Evolutionary conservation across 768 basidiomycete genomes (phyloP).

Genomic region (Pleurotus sapidus): DNA sequence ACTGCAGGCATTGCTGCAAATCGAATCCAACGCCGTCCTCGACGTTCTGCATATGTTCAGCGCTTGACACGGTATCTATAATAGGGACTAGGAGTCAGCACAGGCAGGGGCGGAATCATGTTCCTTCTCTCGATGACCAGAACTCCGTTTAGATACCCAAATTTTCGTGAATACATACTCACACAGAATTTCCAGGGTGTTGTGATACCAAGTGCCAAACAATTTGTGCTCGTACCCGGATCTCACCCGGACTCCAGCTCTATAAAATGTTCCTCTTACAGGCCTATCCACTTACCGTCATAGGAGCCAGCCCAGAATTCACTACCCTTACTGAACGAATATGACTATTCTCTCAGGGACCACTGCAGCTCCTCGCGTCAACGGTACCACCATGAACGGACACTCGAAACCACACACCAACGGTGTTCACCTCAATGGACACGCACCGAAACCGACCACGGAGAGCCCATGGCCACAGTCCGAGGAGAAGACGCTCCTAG

Average conservation of each 20-base stretch:
- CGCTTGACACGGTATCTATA: too few relatives aligned
- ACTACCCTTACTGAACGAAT: neutral
- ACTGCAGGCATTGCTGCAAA: too few relatives aligned
- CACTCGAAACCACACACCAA: neutral
- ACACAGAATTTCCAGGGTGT: neutral
- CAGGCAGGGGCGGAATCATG: too few relatives aligned
- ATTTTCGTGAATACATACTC: neutral
- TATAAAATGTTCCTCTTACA: neutral
- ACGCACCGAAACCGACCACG: neutral
- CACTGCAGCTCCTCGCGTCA: neutral
- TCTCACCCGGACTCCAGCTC: conserved; percentile 7
- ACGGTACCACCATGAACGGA: neutral
- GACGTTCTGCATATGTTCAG: too few relatives aligned
- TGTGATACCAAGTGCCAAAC: neutral
- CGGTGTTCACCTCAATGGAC: neutral
- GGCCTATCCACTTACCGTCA: neutral
- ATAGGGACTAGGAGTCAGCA: too few relatives aligned
- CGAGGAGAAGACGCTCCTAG: neutral
- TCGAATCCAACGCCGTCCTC: too few relatives aligned
- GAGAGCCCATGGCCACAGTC: neutral
- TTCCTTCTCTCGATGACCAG: too few relatives aligned
- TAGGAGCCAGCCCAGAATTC: neutral
- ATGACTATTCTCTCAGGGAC: conserved; percentile 2
- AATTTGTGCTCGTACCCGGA: neutral
- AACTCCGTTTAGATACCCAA: conserved; percentile 1